phyloP scores from a whole-genome alignment of 306 rosid species.

The Ochetophila trinervis region DNA sequence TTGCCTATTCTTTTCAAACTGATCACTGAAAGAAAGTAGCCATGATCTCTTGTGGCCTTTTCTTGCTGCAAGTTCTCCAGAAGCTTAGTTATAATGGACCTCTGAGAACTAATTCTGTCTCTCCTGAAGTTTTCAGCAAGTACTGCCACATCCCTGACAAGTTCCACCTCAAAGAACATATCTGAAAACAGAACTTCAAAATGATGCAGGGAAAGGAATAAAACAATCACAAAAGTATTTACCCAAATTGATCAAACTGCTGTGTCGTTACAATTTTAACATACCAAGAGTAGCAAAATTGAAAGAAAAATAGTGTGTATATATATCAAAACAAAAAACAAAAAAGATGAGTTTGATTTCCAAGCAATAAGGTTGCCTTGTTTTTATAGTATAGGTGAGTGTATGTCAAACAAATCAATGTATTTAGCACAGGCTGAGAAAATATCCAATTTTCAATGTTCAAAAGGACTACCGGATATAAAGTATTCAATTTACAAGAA shows the following conservation, averaged over 20 bases:
- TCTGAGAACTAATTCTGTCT: constrained; percentile 11
- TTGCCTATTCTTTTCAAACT: constrained; percentile 34
- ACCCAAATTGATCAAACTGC: not conserved
- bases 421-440: too few relatives aligned
- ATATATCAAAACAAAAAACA: too few relatives aligned
- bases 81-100: constrained; percentile 27
- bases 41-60: constrained; percentile 36
- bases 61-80: constrained; percentile 34
- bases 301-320: too few relatives aligned
- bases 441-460: too few relatives aligned
- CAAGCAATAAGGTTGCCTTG: too few relatives aligned
- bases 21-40: constrained; percentile 46
- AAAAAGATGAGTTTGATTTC: too few relatives aligned
- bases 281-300: too few relatives aligned
- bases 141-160: constrained; percentile 28
- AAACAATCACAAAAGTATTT: not conserved
- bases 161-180: constrained; percentile 43
- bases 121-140: constrained; percentile 21
- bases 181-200: constrained; percentile 19
- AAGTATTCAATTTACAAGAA: too few relatives aligned
- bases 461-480: too few relatives aligned
- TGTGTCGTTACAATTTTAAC: too few relatives aligned
- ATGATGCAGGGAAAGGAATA: constrained; percentile 4
- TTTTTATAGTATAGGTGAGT: too few relatives aligned
- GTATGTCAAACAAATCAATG: too few relatives aligned